Conservation (phyloP, 768 basidiomycete species). For the Boletus huronensis region DNA sequence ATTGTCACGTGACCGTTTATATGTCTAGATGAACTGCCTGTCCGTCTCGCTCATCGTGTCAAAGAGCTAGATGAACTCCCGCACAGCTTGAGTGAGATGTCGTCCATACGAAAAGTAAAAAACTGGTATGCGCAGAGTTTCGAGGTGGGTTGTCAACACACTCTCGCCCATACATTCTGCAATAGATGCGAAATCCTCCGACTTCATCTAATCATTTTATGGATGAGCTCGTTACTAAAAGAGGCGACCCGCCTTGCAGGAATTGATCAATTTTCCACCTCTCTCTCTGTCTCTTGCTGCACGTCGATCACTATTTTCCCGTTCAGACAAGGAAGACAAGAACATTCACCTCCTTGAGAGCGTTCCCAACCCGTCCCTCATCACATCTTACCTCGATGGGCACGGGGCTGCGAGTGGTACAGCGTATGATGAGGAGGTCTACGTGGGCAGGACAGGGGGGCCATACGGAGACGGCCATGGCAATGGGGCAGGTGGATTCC, state of each 20-base stretch:
- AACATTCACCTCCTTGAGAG: slow-evolving; percentile 62
- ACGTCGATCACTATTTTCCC: slow-evolving; percentile 59
- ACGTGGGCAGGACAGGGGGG: slow-evolving; percentile 1
- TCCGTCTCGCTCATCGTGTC: slow-evolving; percentile 91
- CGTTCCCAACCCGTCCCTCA: slow-evolving; percentile 73
- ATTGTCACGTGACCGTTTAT: neutral
- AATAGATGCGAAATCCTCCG: neutral
- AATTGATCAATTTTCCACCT: slow-evolving; percentile 82
- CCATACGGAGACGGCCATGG: slow-evolving; percentile 28
- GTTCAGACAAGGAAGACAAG: slow-evolving; percentile 31
- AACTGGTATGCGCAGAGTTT: slow-evolving; percentile 99
- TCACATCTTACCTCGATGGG: slow-evolving; percentile 32
- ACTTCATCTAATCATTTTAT: neutral
- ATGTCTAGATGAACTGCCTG: slow-evolving; percentile 80
- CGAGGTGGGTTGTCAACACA: slow-evolving; percentile 57
- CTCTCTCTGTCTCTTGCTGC: slow-evolving; percentile 67
- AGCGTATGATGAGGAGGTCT: neutral
- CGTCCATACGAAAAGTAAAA: slow-evolving; percentile 89
- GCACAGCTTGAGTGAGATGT: slow-evolving; percentile 87
- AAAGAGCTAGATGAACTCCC: slow-evolving; percentile 95
- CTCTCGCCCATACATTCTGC: neutral
- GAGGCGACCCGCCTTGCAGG: slow-evolving; percentile 43
- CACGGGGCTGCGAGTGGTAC: slow-evolving; percentile 23
- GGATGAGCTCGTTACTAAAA: slow-evolving; percentile 2
- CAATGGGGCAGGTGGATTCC: slow-evolving; percentile 30